A percentile compares a stretch with the other conserved stretches of the same genome.
Evolutionary conservation across 2,329 filamentous ascomycete genomes (phyloP).

Genomic region (Epicoccum nigrum): DNA sequence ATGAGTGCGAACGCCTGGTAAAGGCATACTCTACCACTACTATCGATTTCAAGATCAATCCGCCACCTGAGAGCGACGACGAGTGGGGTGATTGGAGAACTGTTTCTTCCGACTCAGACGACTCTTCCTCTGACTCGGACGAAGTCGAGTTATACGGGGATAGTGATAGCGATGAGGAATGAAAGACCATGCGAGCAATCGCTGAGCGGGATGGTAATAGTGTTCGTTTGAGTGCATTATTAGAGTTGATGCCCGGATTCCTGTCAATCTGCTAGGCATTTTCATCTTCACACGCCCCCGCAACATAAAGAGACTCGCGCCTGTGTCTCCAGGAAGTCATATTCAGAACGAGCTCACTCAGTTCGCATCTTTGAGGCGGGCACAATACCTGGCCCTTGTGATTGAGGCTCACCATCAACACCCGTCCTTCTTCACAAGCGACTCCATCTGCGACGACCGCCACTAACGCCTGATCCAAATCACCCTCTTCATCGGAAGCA

Average conservation of each 20-base stretch:
- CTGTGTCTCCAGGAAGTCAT: neutral
- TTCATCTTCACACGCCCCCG: neutral
- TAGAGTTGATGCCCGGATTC: too few relatives aligned
- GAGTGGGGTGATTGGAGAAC: slow-evolving; percentile 14
- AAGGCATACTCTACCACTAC: slow-evolving; percentile 6
- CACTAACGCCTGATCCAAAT: neutral
- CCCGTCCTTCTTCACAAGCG: neutral
- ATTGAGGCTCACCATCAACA: neutral
- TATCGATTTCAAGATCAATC: slow-evolving; percentile 18
- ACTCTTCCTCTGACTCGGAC: slow-evolving; percentile 24
- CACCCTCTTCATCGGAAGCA: neutral
- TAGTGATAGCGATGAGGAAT: too few relatives aligned
- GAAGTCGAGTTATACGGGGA: slow-evolving; percentile 26
- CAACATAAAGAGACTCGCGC: neutral
- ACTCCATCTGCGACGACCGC: neutral
- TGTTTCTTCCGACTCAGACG: slow-evolving; percentile 15
- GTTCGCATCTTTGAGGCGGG: neutral
- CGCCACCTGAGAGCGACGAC: slow-evolving; percentile 6
- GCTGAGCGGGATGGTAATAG: too few relatives aligned
- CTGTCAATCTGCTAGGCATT: too few relatives aligned
- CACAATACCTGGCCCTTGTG: neutral
- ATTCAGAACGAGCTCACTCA: neutral
- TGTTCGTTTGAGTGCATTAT: too few relatives aligned
- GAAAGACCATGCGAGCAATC: too few relatives aligned
- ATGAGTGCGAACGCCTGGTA: slow-evolving; percentile 22